These are phyloP conservation scores for Aristolochia contorta DNA, from an alignment of 164 flowering plant genomes.

Conservation along the genomic window DNA sequence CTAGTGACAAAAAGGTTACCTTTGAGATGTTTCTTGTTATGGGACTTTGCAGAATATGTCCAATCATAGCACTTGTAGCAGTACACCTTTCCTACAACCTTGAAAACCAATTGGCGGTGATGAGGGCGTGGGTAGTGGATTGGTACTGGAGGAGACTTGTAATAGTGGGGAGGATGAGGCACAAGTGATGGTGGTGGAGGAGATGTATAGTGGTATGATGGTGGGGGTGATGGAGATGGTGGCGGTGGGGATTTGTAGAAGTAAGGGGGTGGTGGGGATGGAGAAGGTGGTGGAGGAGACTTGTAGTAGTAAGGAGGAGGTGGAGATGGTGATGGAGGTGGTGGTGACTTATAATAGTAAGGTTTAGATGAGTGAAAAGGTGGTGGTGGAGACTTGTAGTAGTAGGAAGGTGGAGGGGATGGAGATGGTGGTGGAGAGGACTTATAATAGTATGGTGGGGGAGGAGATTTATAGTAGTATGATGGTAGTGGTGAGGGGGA, in stretches of 20 bases:
- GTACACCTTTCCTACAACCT: slow-evolving; percentile 65
- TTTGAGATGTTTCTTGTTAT: slow-evolving; percentile 59
- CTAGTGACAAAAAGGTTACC: slow-evolving; percentile 25
- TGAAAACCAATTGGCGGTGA: slow-evolving; percentile 23
- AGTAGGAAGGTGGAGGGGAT: slow-evolving; percentile 16
- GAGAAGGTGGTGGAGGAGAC: slow-evolving; percentile 23
- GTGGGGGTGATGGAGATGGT: slow-evolving; percentile 13
- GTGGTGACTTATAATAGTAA: slow-evolving; percentile 22
- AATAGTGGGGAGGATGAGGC: slow-evolving; percentile 33
- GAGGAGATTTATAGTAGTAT: slow-evolving; percentile 21
- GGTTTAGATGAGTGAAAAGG: slow-evolving; percentile 19
- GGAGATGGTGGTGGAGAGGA: slow-evolving; percentile 17
- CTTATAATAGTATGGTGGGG: slow-evolving; percentile 5
- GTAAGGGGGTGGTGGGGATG: slow-evolving; percentile 23
- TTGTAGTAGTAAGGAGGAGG: slow-evolving; percentile 24
- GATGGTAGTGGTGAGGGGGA: slow-evolving; percentile 13
- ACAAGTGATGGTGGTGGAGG: slow-evolving; percentile 12
- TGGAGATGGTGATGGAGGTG: slow-evolving; percentile 15
- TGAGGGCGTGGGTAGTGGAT: slow-evolving; percentile 8
- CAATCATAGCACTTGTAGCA: slow-evolving; percentile 69
- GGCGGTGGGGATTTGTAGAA: slow-evolving; percentile 28
- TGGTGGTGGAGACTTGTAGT: slow-evolving; percentile 20
- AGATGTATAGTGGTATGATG: slow-evolving; percentile 10
- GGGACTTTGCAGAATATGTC: slow-evolving; percentile 44
- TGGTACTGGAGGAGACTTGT: slow-evolving; percentile 38